Conservation (phyloP, 345 rosid genomes). For the Moringa oleifera region DNA sequence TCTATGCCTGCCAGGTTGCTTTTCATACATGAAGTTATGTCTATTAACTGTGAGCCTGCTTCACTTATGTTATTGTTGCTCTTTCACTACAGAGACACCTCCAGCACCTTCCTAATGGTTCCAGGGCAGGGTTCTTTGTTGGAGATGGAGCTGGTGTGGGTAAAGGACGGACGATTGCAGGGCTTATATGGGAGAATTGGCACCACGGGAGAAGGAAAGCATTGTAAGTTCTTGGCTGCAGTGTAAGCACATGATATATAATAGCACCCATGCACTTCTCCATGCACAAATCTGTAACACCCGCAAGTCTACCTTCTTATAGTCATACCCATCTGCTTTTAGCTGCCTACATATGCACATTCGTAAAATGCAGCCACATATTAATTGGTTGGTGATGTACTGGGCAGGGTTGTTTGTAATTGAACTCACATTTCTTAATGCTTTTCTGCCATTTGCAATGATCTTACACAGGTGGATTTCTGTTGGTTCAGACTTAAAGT, state of each 20-base stretch:
- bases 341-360: not conserved
- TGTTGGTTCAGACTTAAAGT: conserved; percentile 94
- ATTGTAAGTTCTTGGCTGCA: conserved; percentile 53
- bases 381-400: not conserved
- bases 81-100: conserved; percentile 68
- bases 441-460: conserved; percentile 14
- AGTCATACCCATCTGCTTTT: not conserved
- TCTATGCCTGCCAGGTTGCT: conserved; percentile 92
- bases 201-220: conserved; percentile 73
- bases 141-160: conserved; percentile 99
- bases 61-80: conserved; percentile 21
- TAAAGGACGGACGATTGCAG: conserved; percentile 97
- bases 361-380: not conserved
- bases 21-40: conserved; percentile 20
- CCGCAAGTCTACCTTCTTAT: not conserved
- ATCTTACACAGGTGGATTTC: conserved; percentile 86
- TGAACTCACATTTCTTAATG: conserved; percentile 13
- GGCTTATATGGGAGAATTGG: conserved; percentile 98
- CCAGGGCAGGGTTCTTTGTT: conserved; percentile 91
- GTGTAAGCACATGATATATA: not conserved
- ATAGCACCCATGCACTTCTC: not conserved
- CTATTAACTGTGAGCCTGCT: conserved; percentile 17
- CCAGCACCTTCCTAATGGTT: conserved; percentile 79
- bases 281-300: not conserved
- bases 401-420: not conserved